phyloP scores from a whole-genome alignment of 2,329 filamentous ascomycete species.

The Cytospora chrysosperma region DNA sequence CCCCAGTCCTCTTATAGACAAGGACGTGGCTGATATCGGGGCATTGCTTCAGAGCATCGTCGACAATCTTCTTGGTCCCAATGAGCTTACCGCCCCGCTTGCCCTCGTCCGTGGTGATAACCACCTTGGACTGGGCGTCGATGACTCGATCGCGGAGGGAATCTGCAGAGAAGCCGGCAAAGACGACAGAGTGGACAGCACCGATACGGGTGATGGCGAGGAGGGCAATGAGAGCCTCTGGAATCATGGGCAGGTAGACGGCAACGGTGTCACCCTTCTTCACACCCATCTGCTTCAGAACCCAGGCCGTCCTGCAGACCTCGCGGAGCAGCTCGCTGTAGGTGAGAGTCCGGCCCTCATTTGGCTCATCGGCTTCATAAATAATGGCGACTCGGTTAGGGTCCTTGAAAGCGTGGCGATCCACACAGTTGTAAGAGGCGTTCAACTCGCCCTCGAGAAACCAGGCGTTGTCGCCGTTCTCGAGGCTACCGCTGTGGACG shows the following conservation, averaged over 20 bases:
- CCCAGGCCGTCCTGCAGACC: slow-evolving; percentile 83
- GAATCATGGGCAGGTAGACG: slow-evolving; percentile 98
- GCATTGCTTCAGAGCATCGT: slow-evolving; percentile 95
- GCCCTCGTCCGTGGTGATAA: slow-evolving; percentile 97
- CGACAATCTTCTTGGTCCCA: slow-evolving; percentile 98
- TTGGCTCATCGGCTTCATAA: slow-evolving; percentile 93
- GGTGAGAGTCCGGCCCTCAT: slow-evolving; percentile 83
- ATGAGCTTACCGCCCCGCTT: slow-evolving; percentile 97
- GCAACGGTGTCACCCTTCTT: slow-evolving; percentile 96
- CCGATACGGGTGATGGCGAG: slow-evolving; percentile 90
- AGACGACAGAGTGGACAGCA: slow-evolving; percentile 95
- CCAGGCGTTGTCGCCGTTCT: slow-evolving; percentile 85
- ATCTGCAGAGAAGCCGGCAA: slow-evolving; percentile 95
- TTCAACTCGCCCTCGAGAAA: slow-evolving; percentile 93
- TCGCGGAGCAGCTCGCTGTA: slow-evolving; percentile 92
- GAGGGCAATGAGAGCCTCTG: slow-evolving; percentile 88
- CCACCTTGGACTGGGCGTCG: slow-evolving; percentile 85
- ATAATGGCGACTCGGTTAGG: slow-evolving; percentile 94
- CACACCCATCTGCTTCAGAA: slow-evolving; percentile 92
- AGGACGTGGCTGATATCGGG: slow-evolving; percentile 82
- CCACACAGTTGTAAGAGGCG: slow-evolving; percentile 95
- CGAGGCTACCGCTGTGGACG: slow-evolving; percentile 73
- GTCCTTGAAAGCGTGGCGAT: slow-evolving; percentile 93
- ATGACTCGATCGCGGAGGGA: slow-evolving; percentile 93
- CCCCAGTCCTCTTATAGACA: slow-evolving; percentile 92